Conservation (phyloP, 495 filamentous ascomycete species). For the Lepraria neglecta region DNA sequence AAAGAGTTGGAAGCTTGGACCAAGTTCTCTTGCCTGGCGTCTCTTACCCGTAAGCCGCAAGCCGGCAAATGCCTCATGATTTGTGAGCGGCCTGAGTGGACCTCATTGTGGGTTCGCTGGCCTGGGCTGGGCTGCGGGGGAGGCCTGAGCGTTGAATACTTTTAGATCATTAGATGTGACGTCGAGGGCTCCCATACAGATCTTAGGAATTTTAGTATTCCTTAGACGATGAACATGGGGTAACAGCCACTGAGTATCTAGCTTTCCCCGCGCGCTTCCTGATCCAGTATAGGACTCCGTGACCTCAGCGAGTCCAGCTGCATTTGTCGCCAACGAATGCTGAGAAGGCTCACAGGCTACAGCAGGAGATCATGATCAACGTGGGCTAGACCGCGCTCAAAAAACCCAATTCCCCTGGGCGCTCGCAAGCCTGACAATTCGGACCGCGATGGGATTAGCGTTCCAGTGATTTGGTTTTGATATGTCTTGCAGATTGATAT, state of each 20-base stretch:
- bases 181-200: conserved; percentile 4
- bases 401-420: not conserved
- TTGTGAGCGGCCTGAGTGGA: not conserved
- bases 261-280: conserved; percentile 12
- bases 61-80: not conserved
- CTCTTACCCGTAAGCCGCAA: conserved; percentile 9
- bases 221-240: conserved; percentile 10
- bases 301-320: not conserved
- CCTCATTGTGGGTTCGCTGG: conserved; percentile 6
- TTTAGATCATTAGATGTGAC: not conserved
- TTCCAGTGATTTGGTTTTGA: conserved; percentile 1
- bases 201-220: not conserved
- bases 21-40: conserved; percentile 4
- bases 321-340: not conserved
- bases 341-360: not conserved
- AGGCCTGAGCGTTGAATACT: conserved; percentile 24
- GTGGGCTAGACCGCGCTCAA: not conserved
- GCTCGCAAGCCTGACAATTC: conserved; percentile 3
- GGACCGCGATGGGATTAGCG: conserved; percentile 4
- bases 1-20: not conserved
- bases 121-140: conserved; percentile 8
- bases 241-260: conserved; percentile 9
- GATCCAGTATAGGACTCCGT: conserved; percentile 9
- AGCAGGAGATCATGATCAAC: not conserved
- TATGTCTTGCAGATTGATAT: conserved; percentile 10